Percentiles rank a stretch among this genome's conserved stretches.
phyloP scores from a whole-genome alignment of 23 red algal species.

The Gracilaria caudata region DNA sequence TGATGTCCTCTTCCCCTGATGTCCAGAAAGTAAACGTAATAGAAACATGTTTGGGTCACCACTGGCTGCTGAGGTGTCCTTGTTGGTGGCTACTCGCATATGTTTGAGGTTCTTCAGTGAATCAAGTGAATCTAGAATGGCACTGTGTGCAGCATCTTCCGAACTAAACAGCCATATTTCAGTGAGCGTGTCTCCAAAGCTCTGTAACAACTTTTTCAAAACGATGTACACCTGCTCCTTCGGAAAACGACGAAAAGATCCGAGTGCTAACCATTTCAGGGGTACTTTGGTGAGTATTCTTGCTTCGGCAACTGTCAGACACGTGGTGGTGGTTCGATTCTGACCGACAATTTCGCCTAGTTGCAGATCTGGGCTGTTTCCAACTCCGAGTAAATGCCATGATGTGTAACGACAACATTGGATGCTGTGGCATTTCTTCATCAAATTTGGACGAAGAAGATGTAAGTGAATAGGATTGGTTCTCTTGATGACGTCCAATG shows the following conservation, averaged over 20 bases:
- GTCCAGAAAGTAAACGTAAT: conserved; percentile 8
- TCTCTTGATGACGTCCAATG: neutral
- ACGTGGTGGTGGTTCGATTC: conserved; percentile 3
- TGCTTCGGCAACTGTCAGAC: conserved; percentile 7
- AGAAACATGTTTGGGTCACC: conserved; percentile 24
- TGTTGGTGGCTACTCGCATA: conserved; percentile 21
- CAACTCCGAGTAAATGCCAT: conserved; percentile 23
- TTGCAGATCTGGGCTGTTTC: conserved; percentile 12
- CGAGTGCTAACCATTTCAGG: conserved; percentile 13
- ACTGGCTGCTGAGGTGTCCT: neutral
- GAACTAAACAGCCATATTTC: conserved; percentile 16
- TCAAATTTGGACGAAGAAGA: conserved; percentile 7
- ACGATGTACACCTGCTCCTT: conserved; percentile 9
- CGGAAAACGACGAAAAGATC: neutral
- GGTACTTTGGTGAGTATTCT: neutral
- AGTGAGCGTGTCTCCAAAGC: conserved; percentile 15
- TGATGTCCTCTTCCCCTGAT: neutral
- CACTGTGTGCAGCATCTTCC: conserved; percentile 14
- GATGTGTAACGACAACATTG: conserved; percentile 17
- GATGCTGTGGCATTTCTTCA: neutral
- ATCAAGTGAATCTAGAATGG: conserved; percentile 6
- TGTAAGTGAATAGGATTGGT: conserved; percentile 2
- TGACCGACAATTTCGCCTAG: conserved; percentile 15
- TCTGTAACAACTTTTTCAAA: conserved; percentile 1
- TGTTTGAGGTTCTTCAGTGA: neutral